Conservation (phyloP, 2,329 filamentous ascomycete species). For the Zarea fungicola region DNA sequence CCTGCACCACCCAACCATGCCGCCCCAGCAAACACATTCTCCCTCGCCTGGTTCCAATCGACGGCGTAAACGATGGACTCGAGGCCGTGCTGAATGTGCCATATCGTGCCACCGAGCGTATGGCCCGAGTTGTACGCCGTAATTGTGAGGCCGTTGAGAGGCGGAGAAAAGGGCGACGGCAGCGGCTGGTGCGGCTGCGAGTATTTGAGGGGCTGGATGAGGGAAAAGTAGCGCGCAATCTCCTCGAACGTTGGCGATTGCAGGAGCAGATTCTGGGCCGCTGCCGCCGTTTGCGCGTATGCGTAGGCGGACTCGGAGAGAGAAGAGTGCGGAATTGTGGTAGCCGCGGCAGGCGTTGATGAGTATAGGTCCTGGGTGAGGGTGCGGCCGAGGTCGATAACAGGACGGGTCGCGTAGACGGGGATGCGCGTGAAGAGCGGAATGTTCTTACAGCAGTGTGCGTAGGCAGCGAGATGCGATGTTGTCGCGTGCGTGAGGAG, state of each 20-base stretch:
- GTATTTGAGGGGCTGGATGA: slow-evolving; percentile 91
- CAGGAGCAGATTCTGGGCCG: slow-evolving; percentile 51
- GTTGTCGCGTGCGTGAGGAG: slow-evolving; percentile 92
- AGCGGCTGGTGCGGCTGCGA: slow-evolving; percentile 91
- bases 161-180: slow-evolving; percentile 79
- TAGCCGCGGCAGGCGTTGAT: slow-evolving; percentile 81
- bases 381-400: slow-evolving; percentile 87
- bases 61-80: slow-evolving; percentile 97
- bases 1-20: slow-evolving; percentile 86
- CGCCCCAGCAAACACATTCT: slow-evolving; percentile 89
- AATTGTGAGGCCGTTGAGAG: slow-evolving; percentile 84
- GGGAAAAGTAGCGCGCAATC: slow-evolving; percentile 85
- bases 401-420: slow-evolving; percentile 88
- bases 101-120: slow-evolving; percentile 93
- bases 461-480: slow-evolving; percentile 86
- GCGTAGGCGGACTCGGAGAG: slow-evolving; percentile 60
- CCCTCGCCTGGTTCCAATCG: slow-evolving; percentile 96
- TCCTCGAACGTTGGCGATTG: slow-evolving; percentile 77
- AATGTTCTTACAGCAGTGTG: slow-evolving; percentile 95
- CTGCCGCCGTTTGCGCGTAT: slow-evolving; percentile 45
- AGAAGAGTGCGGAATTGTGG: slow-evolving; percentile 68
- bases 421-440: slow-evolving; percentile 88
- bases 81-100: slow-evolving; percentile 95
- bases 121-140: slow-evolving; percentile 97
- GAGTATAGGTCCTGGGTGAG: slow-evolving; percentile 88